Base-by-base conservation (phyloP, 306 rosid species). In the Lathyrus sativus region DNA sequence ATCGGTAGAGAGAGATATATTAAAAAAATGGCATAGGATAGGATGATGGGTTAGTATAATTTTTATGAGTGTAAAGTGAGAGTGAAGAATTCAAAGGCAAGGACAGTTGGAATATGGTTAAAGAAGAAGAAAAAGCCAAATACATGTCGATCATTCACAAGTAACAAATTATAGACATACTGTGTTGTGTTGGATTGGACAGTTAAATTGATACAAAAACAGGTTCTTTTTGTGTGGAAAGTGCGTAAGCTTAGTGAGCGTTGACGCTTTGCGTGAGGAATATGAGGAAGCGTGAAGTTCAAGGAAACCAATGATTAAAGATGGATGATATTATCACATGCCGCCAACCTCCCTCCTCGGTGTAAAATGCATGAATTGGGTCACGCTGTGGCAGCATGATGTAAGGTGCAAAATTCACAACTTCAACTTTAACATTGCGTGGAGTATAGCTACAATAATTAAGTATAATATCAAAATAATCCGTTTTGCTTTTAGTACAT, bases 301-400 rank as follows among this genome's bases (percentile, higher is more conserved):
- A 79, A 63, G 90, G 55, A 69, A 78, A 15, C 67, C 81, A 86
- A 86, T 88, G 38, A 80, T 82, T 78, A 46, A 70, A 22, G 24
- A 53, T 53, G 11, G 17, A 48, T 14, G 2, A 18, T 50, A 53
- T 22, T 54, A 28, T 81, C 79, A 74, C 81, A 78, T 79, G 83
- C 46, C 76, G 73, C 79, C 79, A 75, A 56, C 65, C 10, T 56
- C 13, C 9, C 0, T 51, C 58, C 14, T 53, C 11, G 26, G 33
- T 53, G 59, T 48, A 18, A 48, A 53, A 22, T 53, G 79, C 79
- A 74, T 79, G 73, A 72, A 74, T 62, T 42, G 14, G 29, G 45
- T 78, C 78, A 78, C 46, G 65, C 74, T 7, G 51, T 45, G n/a
- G 17, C 38, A 19, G 19, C 80, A 76, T 76, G 72, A 38, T 77